Conservation (phyloP, 805 yeast species). For the Starmera caribaea region DNA sequence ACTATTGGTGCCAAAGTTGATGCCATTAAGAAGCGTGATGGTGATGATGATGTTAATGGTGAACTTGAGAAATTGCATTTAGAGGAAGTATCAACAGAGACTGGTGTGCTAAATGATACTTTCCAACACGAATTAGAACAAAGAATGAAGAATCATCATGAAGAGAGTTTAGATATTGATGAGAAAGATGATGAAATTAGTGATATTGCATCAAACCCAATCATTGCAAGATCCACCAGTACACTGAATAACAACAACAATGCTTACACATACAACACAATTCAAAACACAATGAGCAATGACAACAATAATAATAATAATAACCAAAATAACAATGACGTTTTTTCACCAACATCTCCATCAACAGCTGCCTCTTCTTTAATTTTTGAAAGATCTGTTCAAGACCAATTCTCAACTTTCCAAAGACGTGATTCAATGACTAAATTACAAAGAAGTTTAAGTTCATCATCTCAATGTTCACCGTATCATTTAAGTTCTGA, state of each 20-base stretch:
- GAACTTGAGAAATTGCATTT: too few relatives aligned
- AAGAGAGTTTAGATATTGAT: background rate
- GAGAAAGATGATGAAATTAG: slow-evolving; percentile 2
- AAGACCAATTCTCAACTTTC: slow-evolving; percentile 4
- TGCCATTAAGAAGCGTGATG: too few relatives aligned
- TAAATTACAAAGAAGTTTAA: background rate
- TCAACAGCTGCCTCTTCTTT: slow-evolving; percentile 3
- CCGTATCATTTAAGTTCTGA: slow-evolving; percentile 4
- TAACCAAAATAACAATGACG: too few relatives aligned
- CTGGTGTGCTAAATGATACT: too few relatives aligned
- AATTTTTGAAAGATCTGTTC: slow-evolving; percentile 13
- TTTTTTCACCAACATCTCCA: slow-evolving; percentile 1
- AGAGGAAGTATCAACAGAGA: too few relatives aligned
- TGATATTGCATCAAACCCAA: slow-evolving; percentile 1
- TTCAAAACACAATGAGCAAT: too few relatives aligned
- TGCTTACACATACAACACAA: too few relatives aligned
- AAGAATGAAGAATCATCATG: too few relatives aligned
- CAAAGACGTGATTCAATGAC: slow-evolving; percentile 5
- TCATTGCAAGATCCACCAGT: background rate
- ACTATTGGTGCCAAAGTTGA: too few relatives aligned
- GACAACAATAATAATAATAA: too few relatives aligned
- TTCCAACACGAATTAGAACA: too few relatives aligned
- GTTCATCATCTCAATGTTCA: slow-evolving; percentile 3
- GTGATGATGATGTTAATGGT: too few relatives aligned
- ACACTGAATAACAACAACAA: background rate